These are phyloP conservation scores for Podila verticillata DNA, from an alignment of 192 early-diverging fungal genomes.

Conservation along the genomic window DNA sequence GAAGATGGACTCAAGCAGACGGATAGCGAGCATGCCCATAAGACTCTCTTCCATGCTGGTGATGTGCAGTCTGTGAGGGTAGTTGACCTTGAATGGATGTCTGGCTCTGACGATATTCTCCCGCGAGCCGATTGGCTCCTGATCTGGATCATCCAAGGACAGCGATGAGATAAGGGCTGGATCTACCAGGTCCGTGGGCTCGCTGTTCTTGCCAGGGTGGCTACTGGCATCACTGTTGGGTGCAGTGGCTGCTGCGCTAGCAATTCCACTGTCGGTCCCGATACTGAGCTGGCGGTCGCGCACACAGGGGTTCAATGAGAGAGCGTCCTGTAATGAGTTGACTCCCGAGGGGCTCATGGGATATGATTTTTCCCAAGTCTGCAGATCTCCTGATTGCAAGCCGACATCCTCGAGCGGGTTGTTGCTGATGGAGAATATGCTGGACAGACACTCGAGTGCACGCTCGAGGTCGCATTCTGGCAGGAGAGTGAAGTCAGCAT, in stretches of 20 bases:
- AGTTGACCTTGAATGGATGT: conserved; percentile 36
- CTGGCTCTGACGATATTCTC: conserved; percentile 2
- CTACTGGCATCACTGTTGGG: not conserved
- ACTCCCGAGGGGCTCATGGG: conserved; percentile 27
- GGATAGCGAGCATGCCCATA: conserved; percentile 36
- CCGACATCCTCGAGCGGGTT: conserved; percentile 42
- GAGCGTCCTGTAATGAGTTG: conserved; percentile 32
- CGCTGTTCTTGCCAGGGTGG: not conserved
- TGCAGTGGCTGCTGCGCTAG: not conserved
- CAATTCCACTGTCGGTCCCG: conserved; percentile 1
- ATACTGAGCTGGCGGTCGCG: conserved; percentile 22
- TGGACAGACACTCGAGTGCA: conserved; percentile 28
- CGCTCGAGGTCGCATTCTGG: conserved; percentile 44
- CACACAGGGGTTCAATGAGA: conserved; percentile 10
- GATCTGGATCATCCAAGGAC: conserved; percentile 7
- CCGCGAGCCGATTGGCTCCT: not conserved
- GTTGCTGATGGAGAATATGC: conserved; percentile 31
- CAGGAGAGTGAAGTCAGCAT: conserved; percentile 46
- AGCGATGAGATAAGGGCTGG: conserved; percentile 9
- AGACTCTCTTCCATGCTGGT: conserved; percentile 45
- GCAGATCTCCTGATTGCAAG: conserved; percentile 18
- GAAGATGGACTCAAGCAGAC: conserved; percentile 38
- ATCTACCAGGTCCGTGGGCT: not conserved
- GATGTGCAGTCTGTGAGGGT: conserved; percentile 37
- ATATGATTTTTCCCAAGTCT: conserved; percentile 30